Conservation (phyloP, 371 early-diverging fungal genomes). For the Syncephalastrum monosporum region DNA sequence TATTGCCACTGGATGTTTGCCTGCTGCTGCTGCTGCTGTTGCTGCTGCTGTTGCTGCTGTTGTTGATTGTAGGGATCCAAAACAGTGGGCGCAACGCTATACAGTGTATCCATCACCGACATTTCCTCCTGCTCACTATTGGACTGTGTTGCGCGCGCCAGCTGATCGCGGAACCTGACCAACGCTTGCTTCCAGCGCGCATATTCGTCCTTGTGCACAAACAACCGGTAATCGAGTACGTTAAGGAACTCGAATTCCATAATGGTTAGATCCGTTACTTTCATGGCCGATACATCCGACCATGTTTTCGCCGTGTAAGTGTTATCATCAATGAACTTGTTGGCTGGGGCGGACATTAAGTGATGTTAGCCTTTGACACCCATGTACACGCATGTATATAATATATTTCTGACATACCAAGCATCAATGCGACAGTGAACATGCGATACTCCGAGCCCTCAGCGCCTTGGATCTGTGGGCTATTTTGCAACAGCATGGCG, state of each 20-base stretch:
- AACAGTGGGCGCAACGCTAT: constrained; percentile 9
- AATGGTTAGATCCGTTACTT: constrained; percentile 56
- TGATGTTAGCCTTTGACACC: background rate
- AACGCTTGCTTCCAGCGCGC: constrained; percentile 39
- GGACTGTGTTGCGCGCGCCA: too few relatives aligned
- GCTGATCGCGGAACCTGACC: constrained; percentile 11
- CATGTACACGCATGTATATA: background rate
- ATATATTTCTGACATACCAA: constrained; percentile 23
- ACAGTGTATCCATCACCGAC: background rate
- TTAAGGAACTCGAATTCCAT: constrained; percentile 72
- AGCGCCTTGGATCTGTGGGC: constrained; percentile 61
- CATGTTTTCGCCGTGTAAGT: constrained; percentile 72
- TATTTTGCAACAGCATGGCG: constrained; percentile 55
- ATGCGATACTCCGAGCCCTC: constrained; percentile 76
- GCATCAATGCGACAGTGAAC: constrained; percentile 80
- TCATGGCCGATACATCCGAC: constrained; percentile 67
- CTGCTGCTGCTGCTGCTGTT: constrained; percentile 8
- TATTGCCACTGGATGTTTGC: constrained; percentile 7
- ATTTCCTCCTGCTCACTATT: too few relatives aligned
- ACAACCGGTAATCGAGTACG: constrained; percentile 53
- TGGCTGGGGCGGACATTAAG: constrained; percentile 28
- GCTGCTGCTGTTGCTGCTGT: background rate
- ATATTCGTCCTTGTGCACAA: constrained; percentile 59
- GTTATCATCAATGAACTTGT: constrained; percentile 69
- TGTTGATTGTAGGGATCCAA: background rate